These are phyloP conservation scores for Peribolospora baueri DNA, from an alignment of 768 basidiomycete genomes.

Conservation along the genomic window DNA sequence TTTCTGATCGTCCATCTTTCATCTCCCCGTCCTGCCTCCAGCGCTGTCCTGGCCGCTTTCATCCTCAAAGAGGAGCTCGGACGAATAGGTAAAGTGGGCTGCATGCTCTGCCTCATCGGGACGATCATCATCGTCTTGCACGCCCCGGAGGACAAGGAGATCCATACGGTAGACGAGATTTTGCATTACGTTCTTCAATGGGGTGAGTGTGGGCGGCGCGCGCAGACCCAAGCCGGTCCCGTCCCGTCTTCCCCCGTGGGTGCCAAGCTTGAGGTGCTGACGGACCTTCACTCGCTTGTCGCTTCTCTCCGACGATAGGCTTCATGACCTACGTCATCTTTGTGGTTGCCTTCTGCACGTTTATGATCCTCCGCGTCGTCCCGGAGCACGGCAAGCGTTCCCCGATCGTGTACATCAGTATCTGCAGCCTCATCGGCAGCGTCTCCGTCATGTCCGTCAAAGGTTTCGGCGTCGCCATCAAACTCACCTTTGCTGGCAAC, in stretches of 20 bases:
- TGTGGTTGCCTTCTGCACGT: slow-evolving; percentile 49
- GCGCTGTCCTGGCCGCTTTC: slow-evolving; percentile 81
- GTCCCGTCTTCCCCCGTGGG: too few relatives aligned
- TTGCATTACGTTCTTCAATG: slow-evolving; percentile 79
- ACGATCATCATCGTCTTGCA: slow-evolving; percentile 87
- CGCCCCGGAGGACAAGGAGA: slow-evolving; percentile 82
- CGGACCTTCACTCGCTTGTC: not conserved
- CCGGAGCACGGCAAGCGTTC: slow-evolving; percentile 69
- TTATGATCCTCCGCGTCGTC: slow-evolving; percentile 66
- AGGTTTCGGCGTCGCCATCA: slow-evolving; percentile 88
- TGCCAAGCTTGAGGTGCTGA: too few relatives aligned
- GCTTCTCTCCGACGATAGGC: slow-evolving; percentile 25
- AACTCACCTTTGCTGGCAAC: slow-evolving; percentile 71
- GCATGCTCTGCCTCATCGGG: slow-evolving; percentile 57
- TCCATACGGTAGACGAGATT: slow-evolving; percentile 82
- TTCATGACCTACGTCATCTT: slow-evolving; percentile 77
- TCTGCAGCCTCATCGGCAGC: slow-evolving; percentile 85
- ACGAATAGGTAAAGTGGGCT: slow-evolving; percentile 68
- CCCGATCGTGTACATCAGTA: slow-evolving; percentile 79
- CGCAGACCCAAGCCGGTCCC: too few relatives aligned
- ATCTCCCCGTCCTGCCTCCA: slow-evolving; percentile 17
- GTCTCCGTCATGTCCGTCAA: slow-evolving; percentile 99
- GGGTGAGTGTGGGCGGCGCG: slow-evolving; percentile 26
- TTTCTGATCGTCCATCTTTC: not conserved
- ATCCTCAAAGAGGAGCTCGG: slow-evolving; percentile 81